Evolutionary conservation across 2,329 filamentous ascomycete genomes (phyloP).

Genomic region (Fusarium anthophilum): DNA sequence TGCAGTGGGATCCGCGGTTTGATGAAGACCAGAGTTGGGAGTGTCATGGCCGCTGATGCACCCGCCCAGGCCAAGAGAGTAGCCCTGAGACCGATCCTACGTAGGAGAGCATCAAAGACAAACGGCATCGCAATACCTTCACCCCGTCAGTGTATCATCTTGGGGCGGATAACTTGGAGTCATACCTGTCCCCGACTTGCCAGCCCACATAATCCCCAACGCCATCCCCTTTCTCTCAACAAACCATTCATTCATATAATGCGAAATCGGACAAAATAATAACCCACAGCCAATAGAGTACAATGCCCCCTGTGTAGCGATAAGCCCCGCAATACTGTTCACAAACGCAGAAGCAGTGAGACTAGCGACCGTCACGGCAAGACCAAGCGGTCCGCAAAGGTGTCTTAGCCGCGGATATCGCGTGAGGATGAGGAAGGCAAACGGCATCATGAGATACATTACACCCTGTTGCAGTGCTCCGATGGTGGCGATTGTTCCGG

Average conservation of each 20-base stretch:
- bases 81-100: slow-evolving; percentile 53
- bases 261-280: slow-evolving; percentile 61
- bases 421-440: slow-evolving; percentile 57
- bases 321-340: slow-evolving; percentile 58
- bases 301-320: slow-evolving; percentile 66
- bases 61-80: slow-evolving; percentile 56
- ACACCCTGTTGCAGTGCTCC: slow-evolving; percentile 49
- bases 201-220: slow-evolving; percentile 66
- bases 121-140: slow-evolving; percentile 60
- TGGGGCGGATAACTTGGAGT: rapidly evolving
- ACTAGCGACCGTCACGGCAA: slow-evolving; percentile 58
- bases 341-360: slow-evolving; percentile 61
- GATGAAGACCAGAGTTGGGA: slow-evolving; percentile 52
- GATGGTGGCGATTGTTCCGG: slow-evolving; percentile 36
- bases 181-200: slow-evolving; percentile 52
- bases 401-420: slow-evolving; percentile 52
- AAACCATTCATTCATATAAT: slow-evolving; percentile 70
- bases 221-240: slow-evolving; percentile 60
- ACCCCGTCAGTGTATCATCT: rapidly evolving
- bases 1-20: slow-evolving; percentile 44
- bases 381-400: slow-evolving; percentile 54
- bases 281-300: slow-evolving; percentile 65
- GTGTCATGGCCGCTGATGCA: slow-evolving; percentile 48
- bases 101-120: slow-evolving; percentile 59
- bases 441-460: slow-evolving; percentile 62